Conservation (phyloP, 495 filamentous ascomycete species). For the Tuber indicum region DNA sequence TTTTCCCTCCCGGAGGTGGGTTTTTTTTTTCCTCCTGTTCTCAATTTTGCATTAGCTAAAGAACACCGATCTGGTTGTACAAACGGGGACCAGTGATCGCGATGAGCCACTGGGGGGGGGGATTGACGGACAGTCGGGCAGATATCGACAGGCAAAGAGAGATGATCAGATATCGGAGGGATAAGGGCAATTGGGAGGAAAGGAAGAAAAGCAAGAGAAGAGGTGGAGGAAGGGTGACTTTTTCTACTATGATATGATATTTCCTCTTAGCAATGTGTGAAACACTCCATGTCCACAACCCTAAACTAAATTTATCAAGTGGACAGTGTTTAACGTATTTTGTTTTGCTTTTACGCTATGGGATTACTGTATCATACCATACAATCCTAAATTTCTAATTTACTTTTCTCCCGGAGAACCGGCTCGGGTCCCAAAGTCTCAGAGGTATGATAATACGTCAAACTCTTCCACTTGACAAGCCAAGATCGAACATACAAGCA, state of each 20-base stretch:
- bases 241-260: background rate
- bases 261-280: background rate
- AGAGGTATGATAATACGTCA: background rate
- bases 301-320: background rate
- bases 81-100: background rate
- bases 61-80: background rate
- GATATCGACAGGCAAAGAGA: background rate
- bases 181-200: background rate
- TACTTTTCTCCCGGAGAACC: background rate
- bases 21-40: background rate
- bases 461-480: background rate
- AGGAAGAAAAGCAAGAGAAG: background rate
- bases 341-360: background rate
- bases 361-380: background rate
- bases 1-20: background rate
- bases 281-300: background rate
- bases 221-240: background rate
- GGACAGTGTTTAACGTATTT: background rate
- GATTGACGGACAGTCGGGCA: background rate
- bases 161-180: background rate
- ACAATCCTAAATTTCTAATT: too few relatives aligned
- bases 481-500: background rate
- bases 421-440: background rate
- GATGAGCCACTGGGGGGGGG: background rate
- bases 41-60: background rate